Evolutionary conservation across 495 filamentous ascomycete genomes (phyloP).

Genomic region (Xylaria longipes): DNA sequence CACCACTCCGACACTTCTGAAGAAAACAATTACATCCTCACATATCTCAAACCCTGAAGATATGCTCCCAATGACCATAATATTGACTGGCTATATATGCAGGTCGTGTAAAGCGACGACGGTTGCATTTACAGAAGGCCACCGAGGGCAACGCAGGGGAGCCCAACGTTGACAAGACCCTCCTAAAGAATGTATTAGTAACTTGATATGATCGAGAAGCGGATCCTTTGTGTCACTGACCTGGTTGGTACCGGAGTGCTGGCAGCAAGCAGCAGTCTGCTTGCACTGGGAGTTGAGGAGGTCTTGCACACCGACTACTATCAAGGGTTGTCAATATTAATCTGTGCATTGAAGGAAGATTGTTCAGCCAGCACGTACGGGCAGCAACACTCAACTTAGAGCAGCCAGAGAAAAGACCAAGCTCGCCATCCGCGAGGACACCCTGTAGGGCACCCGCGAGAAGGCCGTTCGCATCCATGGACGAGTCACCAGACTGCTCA

Average conservation of each 20-base stretch:
- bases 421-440: conserved; percentile 28
- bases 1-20: conserved; percentile 25
- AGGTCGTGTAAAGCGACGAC: conserved; percentile 18
- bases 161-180: conserved; percentile 52
- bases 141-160: conserved; percentile 60
- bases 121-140: conserved; percentile 54
- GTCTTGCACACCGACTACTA: conserved; percentile 50
- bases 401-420: conserved; percentile 40
- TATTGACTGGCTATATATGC: conserved; percentile 29
- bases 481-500: conserved; percentile 56
- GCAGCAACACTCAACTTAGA: conserved; percentile 41
- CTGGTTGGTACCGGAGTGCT: conserved; percentile 49
- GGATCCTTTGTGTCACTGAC: conserved; percentile 32
- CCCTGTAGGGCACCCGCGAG: conserved; percentile 37
- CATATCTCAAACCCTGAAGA: conserved; percentile 38
- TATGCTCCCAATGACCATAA: conserved; percentile 29
- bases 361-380: conserved; percentile 25
- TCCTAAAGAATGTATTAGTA: conserved; percentile 36
- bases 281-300: conserved; percentile 59
- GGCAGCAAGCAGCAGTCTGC: conserved; percentile 62
- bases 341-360: too few species aligned
- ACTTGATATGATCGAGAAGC: background rate
- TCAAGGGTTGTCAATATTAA: conserved; percentile 5
- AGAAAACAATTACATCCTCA: conserved; percentile 40
- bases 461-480: conserved; percentile 29